Evolutionary conservation across 139 green algal genomes (phyloP).

Genomic region (Ettlia oleoabundans): DNA sequence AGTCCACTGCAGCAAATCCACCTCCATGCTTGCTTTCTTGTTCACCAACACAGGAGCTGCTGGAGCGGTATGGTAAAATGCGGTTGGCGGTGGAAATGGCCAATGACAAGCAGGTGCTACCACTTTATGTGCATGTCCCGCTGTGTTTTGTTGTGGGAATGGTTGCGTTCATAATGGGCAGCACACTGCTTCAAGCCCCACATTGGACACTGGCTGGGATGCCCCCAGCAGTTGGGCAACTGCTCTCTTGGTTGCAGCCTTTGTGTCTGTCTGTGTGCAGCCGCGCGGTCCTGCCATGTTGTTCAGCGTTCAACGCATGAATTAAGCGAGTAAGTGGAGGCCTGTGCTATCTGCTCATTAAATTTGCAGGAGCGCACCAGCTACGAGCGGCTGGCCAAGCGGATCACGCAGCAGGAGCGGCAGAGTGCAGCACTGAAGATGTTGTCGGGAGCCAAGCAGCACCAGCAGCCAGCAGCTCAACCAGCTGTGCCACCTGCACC

Average conservation of each 20-base stretch:
- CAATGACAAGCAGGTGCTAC: constrained; percentile 45
- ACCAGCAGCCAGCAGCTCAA: background rate
- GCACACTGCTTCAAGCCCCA: too few relatives aligned
- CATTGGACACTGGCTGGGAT: too few relatives aligned
- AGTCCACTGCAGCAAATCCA: too few relatives aligned
- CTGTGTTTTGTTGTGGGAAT: background rate
- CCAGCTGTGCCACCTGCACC: background rate
- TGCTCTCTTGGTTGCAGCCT: too few relatives aligned
- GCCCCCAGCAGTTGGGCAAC: too few relatives aligned
- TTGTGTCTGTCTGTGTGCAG: background rate
- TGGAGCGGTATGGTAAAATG: constrained; percentile 46
- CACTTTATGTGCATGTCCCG: background rate
- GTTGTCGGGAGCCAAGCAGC: background rate
- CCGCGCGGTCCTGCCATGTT: background rate
- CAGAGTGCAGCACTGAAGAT: background rate
- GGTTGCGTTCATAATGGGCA: too few relatives aligned
- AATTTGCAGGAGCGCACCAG: background rate
- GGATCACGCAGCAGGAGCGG: constrained; percentile 3
- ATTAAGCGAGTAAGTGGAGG: background rate
- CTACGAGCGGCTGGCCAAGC: constrained; percentile 20
- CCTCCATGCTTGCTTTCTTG: background rate
- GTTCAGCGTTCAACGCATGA: too few relatives aligned
- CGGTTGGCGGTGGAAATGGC: constrained; percentile 32
- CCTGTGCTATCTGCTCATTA: background rate
- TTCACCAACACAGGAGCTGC: constrained; percentile 16